phyloP scores from a whole-genome alignment of 805 yeast species.

The Yueomyces sp. region DNA sequence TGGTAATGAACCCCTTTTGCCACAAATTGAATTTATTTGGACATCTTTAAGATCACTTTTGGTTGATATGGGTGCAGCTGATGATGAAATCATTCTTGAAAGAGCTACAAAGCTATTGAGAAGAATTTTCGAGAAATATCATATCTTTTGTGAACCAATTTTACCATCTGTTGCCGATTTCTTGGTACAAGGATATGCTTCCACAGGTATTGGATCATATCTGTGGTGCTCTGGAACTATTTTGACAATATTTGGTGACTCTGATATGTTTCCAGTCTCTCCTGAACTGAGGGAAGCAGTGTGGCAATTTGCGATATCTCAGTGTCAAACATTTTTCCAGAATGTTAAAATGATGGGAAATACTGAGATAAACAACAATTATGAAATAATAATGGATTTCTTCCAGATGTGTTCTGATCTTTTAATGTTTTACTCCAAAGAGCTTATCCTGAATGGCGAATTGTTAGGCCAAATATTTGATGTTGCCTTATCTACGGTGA shows the following conservation, averaged over 20 bases:
- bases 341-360: constrained; percentile 22
- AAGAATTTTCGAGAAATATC: constrained; percentile 40
- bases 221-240: constrained; percentile 82
- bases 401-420: constrained; percentile 69
- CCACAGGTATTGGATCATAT: constrained; percentile 65
- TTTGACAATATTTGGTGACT: constrained; percentile 57
- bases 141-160: constrained; percentile 31
- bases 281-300: constrained; percentile 41
- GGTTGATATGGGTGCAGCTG: constrained; percentile 13
- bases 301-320: constrained; percentile 63
- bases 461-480: constrained; percentile 41
- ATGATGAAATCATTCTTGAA: constrained; percentile 37
- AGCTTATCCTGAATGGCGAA: constrained; percentile 27
- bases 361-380: constrained; percentile 11
- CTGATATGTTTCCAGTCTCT: constrained; percentile 25
- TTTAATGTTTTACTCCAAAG: constrained; percentile 49
- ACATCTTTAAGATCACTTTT: constrained; percentile 11
- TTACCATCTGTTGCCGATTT: constrained; percentile 52
- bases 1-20: constrained; percentile 20
- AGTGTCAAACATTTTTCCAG: constrained; percentile 43
- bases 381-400: constrained; percentile 74
- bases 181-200: constrained; percentile 56
- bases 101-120: constrained; percentile 57
- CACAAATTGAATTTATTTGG: constrained; percentile 18
- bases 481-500: constrained; percentile 37